Base-by-base conservation (phyloP, 108 stramenopile genomes). In the Bacterosira constricta region DNA sequence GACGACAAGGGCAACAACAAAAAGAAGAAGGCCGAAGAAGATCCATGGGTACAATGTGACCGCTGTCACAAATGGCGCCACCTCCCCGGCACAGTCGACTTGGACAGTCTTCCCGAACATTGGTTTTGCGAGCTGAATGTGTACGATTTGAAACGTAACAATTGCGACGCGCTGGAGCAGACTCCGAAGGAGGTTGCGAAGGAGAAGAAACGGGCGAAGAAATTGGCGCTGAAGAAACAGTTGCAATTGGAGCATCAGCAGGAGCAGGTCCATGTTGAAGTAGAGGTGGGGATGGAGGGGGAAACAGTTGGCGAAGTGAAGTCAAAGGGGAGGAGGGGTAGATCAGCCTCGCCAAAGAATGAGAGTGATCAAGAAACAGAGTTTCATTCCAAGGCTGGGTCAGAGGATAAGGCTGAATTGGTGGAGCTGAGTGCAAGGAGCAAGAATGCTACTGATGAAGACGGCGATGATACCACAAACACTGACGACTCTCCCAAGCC, bases 11-110 rank as follows among this genome's bases (percentile, higher is more conserved):
- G 81, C 56, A 87, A 85, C 59, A 88, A 86, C 52, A 85, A 83
- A 63, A 39, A 55, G 21, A 62, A 85, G 44, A 52, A 61, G 17
- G 72, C 58, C 11, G 69, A 90, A 60, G 79, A 88, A 58, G 50
- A 77, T 37, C 85, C 90, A 29, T 96, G 95, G 95, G 95, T 92
- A 13, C 90, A 92, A 64, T 96, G 95, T 73, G 95, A 96, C 41
- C 71, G 70, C 9, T 96, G 95, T 71, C 71, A 73, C 21, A 92
- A 94, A 56, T 96, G 95, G 95, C 91, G 95, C 32, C 73, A 88
- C 63, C 69, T 96, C 13, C 91, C 95, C 11, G 69, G 75, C 34
- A 45, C 68, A 41, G 79, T 93, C 25, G 70, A 90, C 63, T 62
- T 80, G 23, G 71, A 86, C 8, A 71, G 66, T 10, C 71, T 96